Conservation (phyloP, 768 basidiomycete species). For the Xerocomellus dryophilus region DNA sequence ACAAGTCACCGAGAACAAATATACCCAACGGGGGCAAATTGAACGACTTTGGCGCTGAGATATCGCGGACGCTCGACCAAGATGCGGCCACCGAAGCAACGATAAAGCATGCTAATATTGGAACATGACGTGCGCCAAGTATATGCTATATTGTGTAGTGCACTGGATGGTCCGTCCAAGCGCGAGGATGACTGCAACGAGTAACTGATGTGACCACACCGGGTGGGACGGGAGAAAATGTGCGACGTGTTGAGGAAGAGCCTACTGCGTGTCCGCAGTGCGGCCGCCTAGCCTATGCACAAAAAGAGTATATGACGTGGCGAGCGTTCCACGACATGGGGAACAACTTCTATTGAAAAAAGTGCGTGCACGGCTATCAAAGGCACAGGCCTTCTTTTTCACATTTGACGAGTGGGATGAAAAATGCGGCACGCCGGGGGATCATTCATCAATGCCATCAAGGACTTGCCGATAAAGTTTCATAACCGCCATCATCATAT, state of each 20-base stretch:
- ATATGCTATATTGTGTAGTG: too few relatives aligned
- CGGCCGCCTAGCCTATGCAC: constrained; percentile 15
- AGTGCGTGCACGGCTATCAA: constrained; percentile 19
- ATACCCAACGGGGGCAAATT: constrained; percentile 2
- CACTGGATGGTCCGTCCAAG: neutral
- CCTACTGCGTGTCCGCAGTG: constrained; percentile 24
- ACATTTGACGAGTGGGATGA: constrained; percentile 18
- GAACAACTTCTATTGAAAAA: constrained; percentile 19
- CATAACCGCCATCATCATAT: constrained; percentile 27
- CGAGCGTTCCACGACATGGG: constrained; percentile 17
- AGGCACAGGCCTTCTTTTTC: constrained; percentile 24
- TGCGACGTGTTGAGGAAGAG: constrained; percentile 3
- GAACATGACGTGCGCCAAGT: constrained; percentile 5
- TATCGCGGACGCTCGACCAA: constrained; percentile 10
- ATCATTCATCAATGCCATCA: constrained; percentile 32
- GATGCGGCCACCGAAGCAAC: neutral
- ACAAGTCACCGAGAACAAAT: constrained; percentile 2
- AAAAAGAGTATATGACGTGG: constrained; percentile 20
- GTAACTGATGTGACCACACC: neutral
- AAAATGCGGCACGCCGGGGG: constrained; percentile 19
- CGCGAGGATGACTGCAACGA: neutral
- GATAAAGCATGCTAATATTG: constrained; percentile 8
- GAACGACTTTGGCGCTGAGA: constrained; percentile 4
- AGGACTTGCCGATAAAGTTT: constrained; percentile 27
- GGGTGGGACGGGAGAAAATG: neutral